phyloP scores from a whole-genome alignment of 805 yeast species.

The Candida broadrunensis region DNA sequence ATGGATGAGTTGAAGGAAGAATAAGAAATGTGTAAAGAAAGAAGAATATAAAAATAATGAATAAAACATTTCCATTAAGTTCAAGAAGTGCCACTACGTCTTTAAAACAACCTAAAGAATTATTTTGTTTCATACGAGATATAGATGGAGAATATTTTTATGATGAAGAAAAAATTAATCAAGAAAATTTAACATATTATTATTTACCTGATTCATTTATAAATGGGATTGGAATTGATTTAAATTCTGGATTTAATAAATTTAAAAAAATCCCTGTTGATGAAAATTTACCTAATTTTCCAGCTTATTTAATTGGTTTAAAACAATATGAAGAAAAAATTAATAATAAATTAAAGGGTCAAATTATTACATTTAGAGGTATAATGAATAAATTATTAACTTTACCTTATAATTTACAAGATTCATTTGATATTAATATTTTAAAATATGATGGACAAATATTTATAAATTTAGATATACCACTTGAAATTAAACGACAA shows the following conservation, averaged over 20 bases:
- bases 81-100: conserved; percentile 62
- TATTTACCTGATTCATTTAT: conserved; percentile 75
- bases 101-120: conserved; percentile 82
- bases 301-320: conserved; percentile 56
- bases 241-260: conserved; percentile 60
- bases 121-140: conserved; percentile 63
- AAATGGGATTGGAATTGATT: conserved; percentile 52
- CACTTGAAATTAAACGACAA: conserved; percentile 29
- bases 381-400: conserved; percentile 71
- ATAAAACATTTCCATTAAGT: conserved; percentile 37
- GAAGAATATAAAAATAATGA: conserved; percentile 10
- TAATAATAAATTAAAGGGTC: conserved; percentile 49
- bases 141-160: conserved; percentile 41
- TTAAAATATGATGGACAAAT: conserved; percentile 73
- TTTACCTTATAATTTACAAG: conserved; percentile 57
- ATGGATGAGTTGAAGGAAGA: background rate
- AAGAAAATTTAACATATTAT: conserved; percentile 58
- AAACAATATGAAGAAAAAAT: conserved; percentile 48
- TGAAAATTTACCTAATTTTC: conserved; percentile 52
- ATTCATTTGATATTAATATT: conserved; percentile 59
- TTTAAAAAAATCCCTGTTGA: conserved; percentile 57
- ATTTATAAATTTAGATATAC: conserved; percentile 54
- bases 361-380: conserved; percentile 84
- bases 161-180: conserved; percentile 46
- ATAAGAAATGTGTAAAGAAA: background rate